phyloP scores from a whole-genome alignment of 768 basidiomycete species.

The Lyophyllum shimeji region DNA sequence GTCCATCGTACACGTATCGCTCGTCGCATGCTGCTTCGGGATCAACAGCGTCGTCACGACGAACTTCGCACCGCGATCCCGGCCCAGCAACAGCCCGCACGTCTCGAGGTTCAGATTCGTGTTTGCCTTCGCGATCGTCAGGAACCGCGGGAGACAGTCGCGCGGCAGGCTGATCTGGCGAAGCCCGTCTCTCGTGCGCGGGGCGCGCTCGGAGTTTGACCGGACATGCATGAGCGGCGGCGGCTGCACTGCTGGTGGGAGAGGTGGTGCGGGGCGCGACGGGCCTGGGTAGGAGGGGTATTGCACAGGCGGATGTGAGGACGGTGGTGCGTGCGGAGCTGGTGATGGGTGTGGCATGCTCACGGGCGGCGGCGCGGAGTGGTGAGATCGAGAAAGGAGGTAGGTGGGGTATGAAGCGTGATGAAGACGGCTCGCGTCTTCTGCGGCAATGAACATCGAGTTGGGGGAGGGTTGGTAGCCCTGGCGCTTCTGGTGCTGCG shows the following conservation, averaged over 20 bases:
- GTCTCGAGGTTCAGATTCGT: conserved; percentile 82
- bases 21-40: conserved; percentile 85
- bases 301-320: not conserved
- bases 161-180: conserved; percentile 60
- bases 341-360: conserved; percentile 16
- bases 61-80: conserved; percentile 55
- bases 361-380: conserved; percentile 18
- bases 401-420: conserved; percentile 16
- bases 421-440: conserved; percentile 27
- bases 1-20: conserved; percentile 92
- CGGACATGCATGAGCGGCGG: conserved; percentile 10
- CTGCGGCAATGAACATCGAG: conserved; percentile 61
- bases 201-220: conserved; percentile 19
- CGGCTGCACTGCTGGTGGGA: conserved; percentile 15
- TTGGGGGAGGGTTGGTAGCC: conserved; percentile 77
- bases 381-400: conserved; percentile 10
- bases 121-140: conserved; percentile 75
- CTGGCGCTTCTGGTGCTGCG: conserved; percentile 72
- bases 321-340: not conserved
- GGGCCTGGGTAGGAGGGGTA: conserved; percentile 17
- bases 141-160: conserved; percentile 72
- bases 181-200: conserved; percentile 49
- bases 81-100: conserved; percentile 83
- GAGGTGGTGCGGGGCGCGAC: conserved; percentile 26
- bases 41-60: conserved; percentile 81